Percentiles rank a stretch among this genome's conserved stretches.
phyloP scores from a whole-genome alignment of 2,329 filamentous ascomycete genomes.

The Sclerotinia subarctica region DNA sequence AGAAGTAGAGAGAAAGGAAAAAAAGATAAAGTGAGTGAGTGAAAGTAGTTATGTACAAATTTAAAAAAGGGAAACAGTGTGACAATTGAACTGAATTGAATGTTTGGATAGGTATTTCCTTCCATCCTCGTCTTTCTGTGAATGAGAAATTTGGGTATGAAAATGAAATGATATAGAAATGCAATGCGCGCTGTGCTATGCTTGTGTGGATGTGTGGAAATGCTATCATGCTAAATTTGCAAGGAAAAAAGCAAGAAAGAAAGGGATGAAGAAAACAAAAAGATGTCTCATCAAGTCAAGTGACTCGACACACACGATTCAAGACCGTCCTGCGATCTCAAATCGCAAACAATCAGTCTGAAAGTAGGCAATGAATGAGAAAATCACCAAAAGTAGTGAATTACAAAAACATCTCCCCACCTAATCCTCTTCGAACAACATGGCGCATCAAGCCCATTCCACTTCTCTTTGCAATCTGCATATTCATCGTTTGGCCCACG shows the following conservation, averaged over 20 bases:
- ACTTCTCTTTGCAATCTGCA: conserved; percentile 40
- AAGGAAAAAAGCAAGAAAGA: not conserved
- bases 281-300: too few relatives aligned
- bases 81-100: too few relatives aligned
- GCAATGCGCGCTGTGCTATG: not conserved
- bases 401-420: not conserved
- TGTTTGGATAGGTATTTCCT: too few relatives aligned
- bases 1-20: too few relatives aligned
- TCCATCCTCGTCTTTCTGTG: too few relatives aligned
- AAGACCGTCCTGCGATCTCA: conserved; percentile 5
- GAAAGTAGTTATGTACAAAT: not conserved
- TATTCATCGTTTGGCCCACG: conserved; percentile 42
- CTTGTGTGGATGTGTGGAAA: not conserved
- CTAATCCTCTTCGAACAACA: not conserved
- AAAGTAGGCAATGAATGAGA: not conserved
- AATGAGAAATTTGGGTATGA: too few relatives aligned
- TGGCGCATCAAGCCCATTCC: not conserved
- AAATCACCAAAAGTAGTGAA: not conserved
- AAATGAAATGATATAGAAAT: too few relatives aligned
- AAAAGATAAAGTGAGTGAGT: not conserved
- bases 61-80: too few relatives aligned
- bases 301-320: not conserved
- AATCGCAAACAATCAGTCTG: not conserved
- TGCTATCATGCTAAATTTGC: not conserved
- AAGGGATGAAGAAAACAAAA: not conserved